Conservation (phyloP, 768 basidiomycete genomes). For the Leccinum aurantiacum region DNA sequence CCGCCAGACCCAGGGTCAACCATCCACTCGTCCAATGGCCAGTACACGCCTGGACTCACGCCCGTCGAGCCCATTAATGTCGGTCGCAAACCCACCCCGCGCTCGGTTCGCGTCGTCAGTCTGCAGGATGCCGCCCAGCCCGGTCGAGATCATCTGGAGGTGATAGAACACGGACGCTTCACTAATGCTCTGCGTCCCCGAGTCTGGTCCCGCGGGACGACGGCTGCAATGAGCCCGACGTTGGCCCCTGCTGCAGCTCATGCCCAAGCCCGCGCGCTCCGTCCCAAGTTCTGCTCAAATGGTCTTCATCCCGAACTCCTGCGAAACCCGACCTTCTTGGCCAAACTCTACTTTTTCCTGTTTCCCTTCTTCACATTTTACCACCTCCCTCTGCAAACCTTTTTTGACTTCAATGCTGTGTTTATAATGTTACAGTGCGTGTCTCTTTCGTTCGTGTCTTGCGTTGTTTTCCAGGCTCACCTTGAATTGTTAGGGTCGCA, state of each 20-base stretch:
- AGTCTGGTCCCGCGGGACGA: constrained; percentile 60
- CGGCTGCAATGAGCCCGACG: constrained; percentile 44
- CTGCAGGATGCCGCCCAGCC: constrained; percentile 51
- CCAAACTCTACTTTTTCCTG: constrained; percentile 62
- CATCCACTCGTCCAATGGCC: constrained; percentile 55
- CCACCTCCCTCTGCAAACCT: constrained; percentile 74
- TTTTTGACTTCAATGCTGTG: constrained; percentile 87
- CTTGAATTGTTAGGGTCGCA: constrained; percentile 52
- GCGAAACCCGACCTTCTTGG: constrained; percentile 54
- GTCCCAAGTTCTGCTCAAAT: constrained; percentile 66
- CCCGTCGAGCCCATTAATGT: constrained; percentile 36
- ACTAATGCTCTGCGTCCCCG: constrained; percentile 42
- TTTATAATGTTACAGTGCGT: constrained; percentile 84
- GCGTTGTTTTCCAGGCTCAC: constrained; percentile 12
- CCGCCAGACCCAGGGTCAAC: constrained; percentile 76
- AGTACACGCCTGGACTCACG: constrained; percentile 33
- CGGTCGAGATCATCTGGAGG: constrained; percentile 45
- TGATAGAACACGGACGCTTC: constrained; percentile 51
- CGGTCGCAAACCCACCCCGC: constrained; percentile 74
- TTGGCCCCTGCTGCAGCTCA: constrained; percentile 40
- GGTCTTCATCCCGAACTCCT: constrained; percentile 69
- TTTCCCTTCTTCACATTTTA: constrained; percentile 71
- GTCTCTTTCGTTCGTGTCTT: constrained; percentile 1
- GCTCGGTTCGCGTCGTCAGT: constrained; percentile 76
- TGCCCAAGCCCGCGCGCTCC: constrained; percentile 37